Base-by-base conservation (phyloP, 2,329 filamentous ascomycete species). In the Knoxdaviesia capensis region DNA sequence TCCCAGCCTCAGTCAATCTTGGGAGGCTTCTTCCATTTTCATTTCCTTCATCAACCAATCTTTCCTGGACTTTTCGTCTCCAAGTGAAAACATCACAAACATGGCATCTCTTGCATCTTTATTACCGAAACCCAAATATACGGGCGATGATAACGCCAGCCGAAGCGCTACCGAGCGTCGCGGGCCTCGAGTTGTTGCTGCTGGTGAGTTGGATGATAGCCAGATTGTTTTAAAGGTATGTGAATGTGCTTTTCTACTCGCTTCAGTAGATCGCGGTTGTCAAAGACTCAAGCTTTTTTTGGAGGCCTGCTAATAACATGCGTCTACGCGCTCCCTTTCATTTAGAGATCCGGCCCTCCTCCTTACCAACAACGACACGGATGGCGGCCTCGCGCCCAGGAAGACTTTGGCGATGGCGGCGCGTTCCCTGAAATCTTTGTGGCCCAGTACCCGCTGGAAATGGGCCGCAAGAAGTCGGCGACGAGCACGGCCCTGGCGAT, bases 361-460 rank as follows among this genome's bases (percentile, higher is more conserved):
- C 69, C 85, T 1, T 98, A 96, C 52, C 84, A 84, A 40, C 78
- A 86, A 56, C 80, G 90, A 53, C 62, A 74, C 56, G 83, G 82
- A 71, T 98, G 90, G 90, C 76, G 90, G 49, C 90, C 90, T 32
- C 79, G 88, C 53, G 71, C 71, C 36, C 74, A 81, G 48, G 87
- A 94, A 56, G 90, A 98, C 59, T 98, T 87, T 62, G 87, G 84
- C 52, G 87, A 96, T 66, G 90, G 90, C 48, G 90, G 90, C 52
- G 86, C 88, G 41, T 98, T 94, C 55, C 90, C 90, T 34, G 88
- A 96, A 61, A 78, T 94, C 31, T 78, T 83, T 9, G 77, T 96
- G 41, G 90, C 88, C 37, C 90, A 98, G 56, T 98, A 96, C 56
- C 90, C 90, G 7, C 72, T 94, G 41, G 84, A 93, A 45, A 94